Evolutionary conservation across 768 basidiomycete genomes (phyloP).

Genomic region (Tylopilus vinaceipallidus): DNA sequence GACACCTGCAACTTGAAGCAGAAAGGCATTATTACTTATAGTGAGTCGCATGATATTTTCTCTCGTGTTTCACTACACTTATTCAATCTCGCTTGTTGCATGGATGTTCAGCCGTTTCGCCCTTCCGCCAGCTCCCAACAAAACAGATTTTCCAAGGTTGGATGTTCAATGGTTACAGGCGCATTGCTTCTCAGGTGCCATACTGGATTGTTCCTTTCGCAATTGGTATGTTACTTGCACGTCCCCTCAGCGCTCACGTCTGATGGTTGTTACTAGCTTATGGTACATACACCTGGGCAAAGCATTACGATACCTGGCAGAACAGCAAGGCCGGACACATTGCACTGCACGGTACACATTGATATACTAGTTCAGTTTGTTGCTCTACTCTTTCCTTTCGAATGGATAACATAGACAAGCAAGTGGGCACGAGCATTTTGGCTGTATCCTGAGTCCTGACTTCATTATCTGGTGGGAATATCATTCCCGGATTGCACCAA

Average conservation of each 20-base stretch:
- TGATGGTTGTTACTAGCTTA: slow-evolving; percentile 55
- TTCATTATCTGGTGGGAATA: not conserved
- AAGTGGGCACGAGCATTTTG: not conserved
- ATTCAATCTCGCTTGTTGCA: not conserved
- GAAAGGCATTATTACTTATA: slow-evolving; percentile 77
- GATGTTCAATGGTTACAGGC: slow-evolving; percentile 84
- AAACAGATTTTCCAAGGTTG: slow-evolving; percentile 70
- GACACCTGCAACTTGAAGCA: slow-evolving; percentile 64
- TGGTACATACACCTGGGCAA: slow-evolving; percentile 77
- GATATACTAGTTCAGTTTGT: slow-evolving; percentile 14
- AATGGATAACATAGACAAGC: slow-evolving; percentile 17
- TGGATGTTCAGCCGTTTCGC: slow-evolving; percentile 64
- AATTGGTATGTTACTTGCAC: slow-evolving; percentile 54
- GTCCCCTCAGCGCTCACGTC: not conserved
- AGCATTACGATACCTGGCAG: slow-evolving; percentile 58
- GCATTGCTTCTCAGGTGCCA: slow-evolving; percentile 67
- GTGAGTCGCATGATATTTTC: slow-evolving; percentile 46
- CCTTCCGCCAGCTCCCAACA: slow-evolving; percentile 72
- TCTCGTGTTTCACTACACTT: not conserved
- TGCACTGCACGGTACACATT: slow-evolving; percentile 38
- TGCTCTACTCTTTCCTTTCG: slow-evolving; percentile 6
- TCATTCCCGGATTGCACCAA: slow-evolving; percentile 6
- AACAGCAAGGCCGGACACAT: slow-evolving; percentile 84
- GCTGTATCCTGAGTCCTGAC: no score
- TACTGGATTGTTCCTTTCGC: slow-evolving; percentile 81